Evolutionary conservation across 768 basidiomycete genomes (phyloP).

Genomic region (Mycena polygramma): DNA sequence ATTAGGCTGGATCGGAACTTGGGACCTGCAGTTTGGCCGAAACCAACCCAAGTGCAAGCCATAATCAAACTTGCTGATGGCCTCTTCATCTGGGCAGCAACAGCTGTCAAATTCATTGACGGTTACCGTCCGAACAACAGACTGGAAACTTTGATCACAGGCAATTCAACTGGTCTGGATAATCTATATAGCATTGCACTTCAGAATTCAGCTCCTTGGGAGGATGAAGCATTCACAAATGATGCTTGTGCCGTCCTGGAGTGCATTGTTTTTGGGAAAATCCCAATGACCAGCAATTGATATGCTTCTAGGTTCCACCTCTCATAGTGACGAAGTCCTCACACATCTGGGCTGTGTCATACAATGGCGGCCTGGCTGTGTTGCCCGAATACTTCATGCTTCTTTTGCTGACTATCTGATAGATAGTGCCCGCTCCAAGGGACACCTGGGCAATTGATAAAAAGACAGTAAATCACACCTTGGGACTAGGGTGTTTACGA

Average conservation of each 20-base stretch:
- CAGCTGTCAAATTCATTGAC: background rate
- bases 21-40: background rate
- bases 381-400: background rate
- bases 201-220: background rate
- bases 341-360: background rate
- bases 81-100: background rate
- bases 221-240: background rate
- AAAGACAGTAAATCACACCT: background rate
- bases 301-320: background rate
- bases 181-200: slow-evolving; percentile 6
- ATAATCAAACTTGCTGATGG: background rate
- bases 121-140: background rate
- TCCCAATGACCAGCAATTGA: background rate
- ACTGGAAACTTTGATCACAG: too few species aligned
- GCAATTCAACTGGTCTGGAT: too few species aligned
- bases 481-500: background rate
- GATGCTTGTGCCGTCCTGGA: background rate
- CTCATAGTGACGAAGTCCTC: background rate
- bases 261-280: background rate
- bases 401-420: background rate
- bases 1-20: background rate
- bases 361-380: background rate
- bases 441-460: background rate
- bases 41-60: background rate
- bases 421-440: background rate